Evolutionary conservation across 305 asterid genomes (phyloP).

Genomic region (Salvia sclarea): DNA sequence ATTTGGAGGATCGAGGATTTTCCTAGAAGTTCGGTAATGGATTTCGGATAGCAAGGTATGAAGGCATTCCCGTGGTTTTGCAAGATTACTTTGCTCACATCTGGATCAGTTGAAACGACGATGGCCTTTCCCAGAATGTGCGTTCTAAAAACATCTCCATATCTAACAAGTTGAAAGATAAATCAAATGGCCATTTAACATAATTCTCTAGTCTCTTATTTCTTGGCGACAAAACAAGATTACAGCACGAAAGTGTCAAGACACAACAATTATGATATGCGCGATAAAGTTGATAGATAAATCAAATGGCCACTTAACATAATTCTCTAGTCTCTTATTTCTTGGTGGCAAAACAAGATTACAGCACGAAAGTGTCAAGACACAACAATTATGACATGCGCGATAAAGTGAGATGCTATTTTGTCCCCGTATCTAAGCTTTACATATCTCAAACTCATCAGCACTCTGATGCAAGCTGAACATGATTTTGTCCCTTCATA

Average conservation of each 20-base stretch:
- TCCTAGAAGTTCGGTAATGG: slow-evolving; percentile 79
- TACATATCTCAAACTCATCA: not conserved
- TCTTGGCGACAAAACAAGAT: not conserved
- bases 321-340: not conserved
- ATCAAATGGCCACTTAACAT: not conserved
- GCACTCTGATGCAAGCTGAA: not conserved
- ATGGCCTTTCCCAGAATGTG: slow-evolving; percentile 79
- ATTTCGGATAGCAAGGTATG: slow-evolving; percentile 79
- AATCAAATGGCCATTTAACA: not conserved
- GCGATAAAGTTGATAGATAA: too few relatives aligned
- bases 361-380: not conserved
- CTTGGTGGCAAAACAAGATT: not conserved
- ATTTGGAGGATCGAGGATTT: slow-evolving; percentile 73
- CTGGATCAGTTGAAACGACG: slow-evolving; percentile 83
- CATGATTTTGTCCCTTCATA: not conserved
- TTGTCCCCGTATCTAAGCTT: not conserved
- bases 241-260: not conserved
- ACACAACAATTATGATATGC: not conserved
- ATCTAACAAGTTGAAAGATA: slow-evolving; percentile 40
- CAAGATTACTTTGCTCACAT: slow-evolving; percentile 67
- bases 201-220: not conserved
- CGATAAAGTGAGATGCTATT: not conserved
- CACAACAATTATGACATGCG: not conserved
- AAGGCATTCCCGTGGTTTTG: slow-evolving; percentile 70
- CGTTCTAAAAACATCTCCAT: slow-evolving; percentile 85